These are phyloP conservation scores for Vinca minor DNA, from an alignment of 257 asterid genomes.

Conservation along the genomic window DNA sequence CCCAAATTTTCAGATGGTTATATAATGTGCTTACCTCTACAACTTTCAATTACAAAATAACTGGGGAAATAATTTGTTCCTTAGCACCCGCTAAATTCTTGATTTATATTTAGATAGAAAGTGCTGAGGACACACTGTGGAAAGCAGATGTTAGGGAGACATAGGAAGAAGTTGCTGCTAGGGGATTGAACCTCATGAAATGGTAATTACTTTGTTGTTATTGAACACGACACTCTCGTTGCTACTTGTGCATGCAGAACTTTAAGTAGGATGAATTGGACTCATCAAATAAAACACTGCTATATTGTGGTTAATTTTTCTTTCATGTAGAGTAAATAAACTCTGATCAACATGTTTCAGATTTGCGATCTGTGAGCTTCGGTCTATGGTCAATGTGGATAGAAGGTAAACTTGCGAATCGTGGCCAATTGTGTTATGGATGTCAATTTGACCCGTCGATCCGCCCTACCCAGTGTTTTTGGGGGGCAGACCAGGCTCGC, in stretches of 20 bases:
- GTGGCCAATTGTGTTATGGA: not conserved
- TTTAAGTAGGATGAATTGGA: not conserved
- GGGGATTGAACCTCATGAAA: constrained; percentile 69
- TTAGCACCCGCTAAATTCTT: constrained; percentile 3
- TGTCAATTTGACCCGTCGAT: not conserved
- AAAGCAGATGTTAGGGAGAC: constrained; percentile 79
- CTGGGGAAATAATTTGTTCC: not conserved
- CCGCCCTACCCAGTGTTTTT: too few relatives aligned
- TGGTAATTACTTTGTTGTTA: constrained; percentile 33
- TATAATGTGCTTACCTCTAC: not conserved
- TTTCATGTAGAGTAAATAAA: not conserved
- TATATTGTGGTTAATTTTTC: not conserved
- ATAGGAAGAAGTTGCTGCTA: constrained; percentile 59
- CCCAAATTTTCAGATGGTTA: not conserved
- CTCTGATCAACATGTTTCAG: constrained; percentile 29
- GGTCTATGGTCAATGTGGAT: constrained; percentile 72
- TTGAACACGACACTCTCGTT: not conserved
- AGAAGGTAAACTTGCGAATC: constrained; percentile 38
- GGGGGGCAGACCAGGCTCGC: too few relatives aligned
- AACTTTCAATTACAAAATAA: not conserved
- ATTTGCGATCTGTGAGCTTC: constrained; percentile 86
- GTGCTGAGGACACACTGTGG: constrained; percentile 75
- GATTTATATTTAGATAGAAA: constrained; percentile 58
- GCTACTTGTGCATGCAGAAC: not conserved
- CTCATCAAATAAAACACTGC: not conserved